Evolutionary conservation across 2,329 filamentous ascomycete genomes (phyloP), one percentile per base, ranked within the genome.

Genomic region (Byssoonygena ceratinophila): DNA sequence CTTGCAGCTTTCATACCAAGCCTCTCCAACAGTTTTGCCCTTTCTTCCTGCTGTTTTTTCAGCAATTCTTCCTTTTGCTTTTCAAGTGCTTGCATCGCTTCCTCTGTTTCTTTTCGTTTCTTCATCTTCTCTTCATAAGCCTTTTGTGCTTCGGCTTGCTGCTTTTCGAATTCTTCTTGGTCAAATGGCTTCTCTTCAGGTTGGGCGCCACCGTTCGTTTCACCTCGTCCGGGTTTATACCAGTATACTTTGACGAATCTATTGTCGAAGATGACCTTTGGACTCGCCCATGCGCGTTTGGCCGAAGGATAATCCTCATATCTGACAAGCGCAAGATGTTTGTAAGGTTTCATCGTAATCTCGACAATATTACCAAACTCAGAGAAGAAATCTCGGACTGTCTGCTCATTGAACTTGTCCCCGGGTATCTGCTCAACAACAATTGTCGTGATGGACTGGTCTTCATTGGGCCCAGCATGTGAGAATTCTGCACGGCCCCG

Each of bases 191-290:
- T 67, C 50, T 70, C 68, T 7, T 18, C 63, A 59, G 34, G 59
- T 54, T 20, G 46, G 4, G 54, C 37, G 4, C 55, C 60, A 14
- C 60, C 60, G 46, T 66, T 67, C 16, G 57, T 59, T 14, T 70
- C 68, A 4, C 59, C 54, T 25, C 63, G 65, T 14, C 68, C 67
- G 3, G 74, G 68, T 56, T 76, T 78, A 61, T 77, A 73, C 79
- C 79, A 82, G 59, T 80, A 81, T 1, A 82, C 77, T 58, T 82
- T 82, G 48, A 82, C 79, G 57, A 82, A 82, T 2, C 80, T 71
- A 55, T 82, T 82, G 57, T 81, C 79, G 57, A 82, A 82, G 16
- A 82, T 76, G 49, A 76, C 76, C 62, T 81, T 81, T 0, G 80
- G 79, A 55, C 77, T 81, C 16, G 76, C 71, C 66, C 79, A 81